Evolutionary conservation across 345 rosid genomes (phyloP).

Genomic region (Boechera divaricarpa): DNA sequence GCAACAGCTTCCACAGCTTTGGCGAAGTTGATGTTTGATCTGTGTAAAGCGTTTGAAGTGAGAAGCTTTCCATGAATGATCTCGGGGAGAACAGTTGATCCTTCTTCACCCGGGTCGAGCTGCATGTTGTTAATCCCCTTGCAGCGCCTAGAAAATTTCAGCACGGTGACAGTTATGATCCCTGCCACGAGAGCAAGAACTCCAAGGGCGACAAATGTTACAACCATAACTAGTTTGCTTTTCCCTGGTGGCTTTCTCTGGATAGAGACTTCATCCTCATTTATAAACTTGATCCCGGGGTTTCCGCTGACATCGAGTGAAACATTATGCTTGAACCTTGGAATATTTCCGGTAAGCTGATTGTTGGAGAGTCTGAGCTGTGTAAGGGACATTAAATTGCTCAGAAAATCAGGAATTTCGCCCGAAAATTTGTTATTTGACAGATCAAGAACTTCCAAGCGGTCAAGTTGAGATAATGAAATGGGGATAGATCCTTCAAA

Average conservation of each 20-base stretch:
- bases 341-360: constrained; percentile 57
- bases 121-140: constrained; percentile 54
- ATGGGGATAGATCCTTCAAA: constrained; percentile 59
- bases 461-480: constrained; percentile 42
- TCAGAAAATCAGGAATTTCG: constrained; percentile 49
- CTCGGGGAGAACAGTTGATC: constrained; percentile 54
- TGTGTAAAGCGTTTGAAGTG: constrained; percentile 67
- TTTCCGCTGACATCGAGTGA: constrained; percentile 51
- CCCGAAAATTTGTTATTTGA: constrained; percentile 68
- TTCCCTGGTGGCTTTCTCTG: constrained; percentile 7
- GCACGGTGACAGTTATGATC: constrained; percentile 38
- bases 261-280: background rate
- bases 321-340: constrained; percentile 45
- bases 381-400: constrained; percentile 46
- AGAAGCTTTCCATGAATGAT: constrained; percentile 61
- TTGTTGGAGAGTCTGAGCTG: constrained; percentile 66
- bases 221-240: constrained; percentile 44
- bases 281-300: constrained; percentile 19
- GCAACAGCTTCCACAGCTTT: constrained; percentile 70
- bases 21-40: constrained; percentile 65
- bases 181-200: constrained; percentile 47
- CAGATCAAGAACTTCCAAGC: constrained; percentile 79
- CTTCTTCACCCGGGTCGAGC: constrained; percentile 45
- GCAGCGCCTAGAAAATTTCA: constrained; percentile 52
- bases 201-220: constrained; percentile 49